Conservation (phyloP, 208 protist species). For the Leishmania guyanensis region DNA sequence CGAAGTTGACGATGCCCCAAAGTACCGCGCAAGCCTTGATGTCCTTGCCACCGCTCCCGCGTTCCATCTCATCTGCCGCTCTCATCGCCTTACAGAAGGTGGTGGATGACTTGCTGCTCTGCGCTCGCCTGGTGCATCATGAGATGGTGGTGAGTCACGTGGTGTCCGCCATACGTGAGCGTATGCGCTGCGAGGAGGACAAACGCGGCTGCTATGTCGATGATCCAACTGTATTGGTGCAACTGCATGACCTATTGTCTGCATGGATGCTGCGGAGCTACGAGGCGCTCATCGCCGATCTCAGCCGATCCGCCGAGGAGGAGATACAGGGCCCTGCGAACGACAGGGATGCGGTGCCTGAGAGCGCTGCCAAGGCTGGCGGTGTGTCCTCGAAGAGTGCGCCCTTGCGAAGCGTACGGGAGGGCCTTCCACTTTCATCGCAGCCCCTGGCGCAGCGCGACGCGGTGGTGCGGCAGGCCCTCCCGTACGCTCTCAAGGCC, state of each 20-base stretch:
- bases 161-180: constrained; percentile 16
- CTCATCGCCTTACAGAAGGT: constrained; percentile 11
- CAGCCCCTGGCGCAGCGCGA: constrained; percentile 1
- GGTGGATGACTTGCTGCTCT: constrained; percentile 20
- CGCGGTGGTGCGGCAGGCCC: constrained; percentile 1
- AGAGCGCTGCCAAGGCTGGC: constrained; percentile 3
- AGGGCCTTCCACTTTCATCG: constrained; percentile 1
- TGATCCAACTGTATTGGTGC: constrained; percentile 11
- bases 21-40: neutral
- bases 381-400: neutral
- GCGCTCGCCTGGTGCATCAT: constrained; percentile 15
- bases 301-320: neutral
- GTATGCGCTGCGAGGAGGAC: constrained; percentile 2
- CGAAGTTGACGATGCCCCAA: constrained; percentile 10
- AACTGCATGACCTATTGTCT: constrained; percentile 20
- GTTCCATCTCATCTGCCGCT: constrained; percentile 10
- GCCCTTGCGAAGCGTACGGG: neutral
- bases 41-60: constrained; percentile 23
- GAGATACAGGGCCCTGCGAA: neutral
- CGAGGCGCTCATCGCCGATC: constrained; percentile 16
- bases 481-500: constrained; percentile 25
- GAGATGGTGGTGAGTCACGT: constrained; percentile 28
- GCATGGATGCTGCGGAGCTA: constrained; percentile 26
- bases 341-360: neutral
- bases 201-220: constrained; percentile 12